Percentiles rank a stretch among this genome's conserved stretches.
Evolutionary conservation across 2,329 filamentous ascomycete species (phyloP).

Genomic region (Fusarium buxicola): DNA sequence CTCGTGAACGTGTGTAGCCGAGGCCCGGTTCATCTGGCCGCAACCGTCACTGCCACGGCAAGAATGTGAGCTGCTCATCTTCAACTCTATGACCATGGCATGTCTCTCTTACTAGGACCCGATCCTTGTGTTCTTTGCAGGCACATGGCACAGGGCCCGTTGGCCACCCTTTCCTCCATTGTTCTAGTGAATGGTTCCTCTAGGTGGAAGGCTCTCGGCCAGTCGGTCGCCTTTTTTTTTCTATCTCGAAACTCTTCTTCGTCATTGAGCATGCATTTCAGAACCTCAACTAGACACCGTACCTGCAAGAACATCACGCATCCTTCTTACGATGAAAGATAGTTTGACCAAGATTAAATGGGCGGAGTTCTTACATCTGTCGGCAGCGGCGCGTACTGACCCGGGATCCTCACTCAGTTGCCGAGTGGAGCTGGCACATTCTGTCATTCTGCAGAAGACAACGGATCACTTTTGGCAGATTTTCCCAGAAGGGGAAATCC

Average conservation of each 20-base stretch:
- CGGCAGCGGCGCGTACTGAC: not conserved
- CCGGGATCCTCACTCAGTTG: not conserved
- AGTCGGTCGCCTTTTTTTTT: no score
- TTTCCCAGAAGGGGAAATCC: not conserved
- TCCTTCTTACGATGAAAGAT: not conserved
- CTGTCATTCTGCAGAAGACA: conserved; percentile 1
- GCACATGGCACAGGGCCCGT: not conserved
- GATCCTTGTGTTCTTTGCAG: not conserved
- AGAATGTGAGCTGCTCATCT: not conserved
- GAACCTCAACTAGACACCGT: not conserved
- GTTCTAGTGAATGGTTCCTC: no score
- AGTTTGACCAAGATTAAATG: not conserved
- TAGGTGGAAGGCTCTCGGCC: no score
- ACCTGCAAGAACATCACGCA: not conserved
- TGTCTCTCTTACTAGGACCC: no score
- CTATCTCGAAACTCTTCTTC: not conserved
- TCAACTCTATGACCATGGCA: no score
- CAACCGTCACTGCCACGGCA: not conserved
- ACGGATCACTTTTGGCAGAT: conserved; percentile 7
- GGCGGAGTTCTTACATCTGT: not conserved
- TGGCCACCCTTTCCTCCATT: no score
- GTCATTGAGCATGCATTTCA: not conserved
- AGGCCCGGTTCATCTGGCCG: not conserved
- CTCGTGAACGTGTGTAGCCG: not conserved
- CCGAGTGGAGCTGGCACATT: not conserved